Percentiles rank a stretch among this genome's conserved stretches.
These are phyloP conservation scores for Bretschneidera sinensis DNA, from an alignment of 345 rosid species.

Conservation along the genomic window DNA sequence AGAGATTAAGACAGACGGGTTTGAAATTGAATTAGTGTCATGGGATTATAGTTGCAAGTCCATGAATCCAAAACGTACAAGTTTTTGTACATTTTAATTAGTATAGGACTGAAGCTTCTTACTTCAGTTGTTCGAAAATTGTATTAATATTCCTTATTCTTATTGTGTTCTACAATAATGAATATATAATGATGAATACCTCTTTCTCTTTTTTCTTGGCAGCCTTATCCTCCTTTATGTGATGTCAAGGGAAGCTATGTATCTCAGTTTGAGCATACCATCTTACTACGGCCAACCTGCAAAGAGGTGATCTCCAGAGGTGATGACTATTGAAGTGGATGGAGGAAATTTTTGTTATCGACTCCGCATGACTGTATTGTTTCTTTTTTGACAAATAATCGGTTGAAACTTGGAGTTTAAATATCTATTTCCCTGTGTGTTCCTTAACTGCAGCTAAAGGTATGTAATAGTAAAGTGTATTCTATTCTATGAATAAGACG, in stretches of 20 bases:
- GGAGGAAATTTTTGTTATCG: conserved; percentile 1
- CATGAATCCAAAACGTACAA: no score
- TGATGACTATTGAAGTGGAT: conserved; percentile 62
- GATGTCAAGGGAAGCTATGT: conserved; percentile 88
- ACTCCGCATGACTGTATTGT: background rate
- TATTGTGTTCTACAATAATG: no score
- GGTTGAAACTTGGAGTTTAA: background rate
- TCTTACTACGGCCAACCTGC: conserved; percentile 91
- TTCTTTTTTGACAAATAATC: background rate
- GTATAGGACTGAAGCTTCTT: no score
- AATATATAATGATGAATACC: no score
- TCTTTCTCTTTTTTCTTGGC: conserved; percentile 18
- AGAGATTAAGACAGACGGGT: no score
- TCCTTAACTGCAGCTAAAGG: background rate
- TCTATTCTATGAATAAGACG: no score
- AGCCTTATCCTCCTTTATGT: conserved; percentile 91
- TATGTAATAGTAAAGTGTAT: background rate
- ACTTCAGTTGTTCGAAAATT: no score
- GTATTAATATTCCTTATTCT: no score
- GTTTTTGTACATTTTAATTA: no score
- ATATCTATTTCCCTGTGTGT: background rate
- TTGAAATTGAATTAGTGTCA: no score
- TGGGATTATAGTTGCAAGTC: no score
- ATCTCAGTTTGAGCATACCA: conserved; percentile 90
- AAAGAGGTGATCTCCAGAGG: conserved; percentile 92